phyloP scores from a whole-genome alignment of 2,329 filamentous ascomycete genomes.

The Chaetomiaceae sp. region DNA sequence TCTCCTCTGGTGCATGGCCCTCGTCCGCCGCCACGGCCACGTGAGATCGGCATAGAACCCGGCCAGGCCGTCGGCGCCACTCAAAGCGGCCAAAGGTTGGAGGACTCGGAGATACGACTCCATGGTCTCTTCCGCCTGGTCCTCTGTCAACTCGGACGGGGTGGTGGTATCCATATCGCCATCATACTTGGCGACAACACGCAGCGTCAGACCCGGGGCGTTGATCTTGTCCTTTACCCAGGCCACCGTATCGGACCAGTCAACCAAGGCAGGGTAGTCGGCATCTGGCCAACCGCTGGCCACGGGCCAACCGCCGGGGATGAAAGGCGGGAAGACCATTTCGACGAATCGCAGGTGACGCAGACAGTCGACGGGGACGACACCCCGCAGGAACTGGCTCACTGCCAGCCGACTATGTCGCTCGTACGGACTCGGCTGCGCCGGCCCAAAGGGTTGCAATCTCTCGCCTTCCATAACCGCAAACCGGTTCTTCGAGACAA shows the following conservation, averaged over 20 bases:
- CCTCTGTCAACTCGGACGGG: neutral
- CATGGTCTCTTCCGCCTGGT: neutral
- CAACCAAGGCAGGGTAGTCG: neutral
- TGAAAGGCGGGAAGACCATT: conserved; percentile 8
- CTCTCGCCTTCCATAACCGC: neutral
- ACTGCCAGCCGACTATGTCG: neutral
- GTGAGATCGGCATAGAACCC: neutral
- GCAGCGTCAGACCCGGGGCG: neutral
- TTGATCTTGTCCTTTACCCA: conserved; percentile 8
- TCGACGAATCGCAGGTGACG: conserved; percentile 1
- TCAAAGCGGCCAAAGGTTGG: neutral
- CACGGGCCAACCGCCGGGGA: no score
- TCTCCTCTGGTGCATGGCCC: neutral
- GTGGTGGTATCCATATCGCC: neutral
- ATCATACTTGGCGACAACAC: neutral
- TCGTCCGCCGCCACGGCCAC: neutral
- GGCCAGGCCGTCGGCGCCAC: neutral
- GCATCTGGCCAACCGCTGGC: neutral
- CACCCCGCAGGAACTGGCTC: conserved; percentile 3
- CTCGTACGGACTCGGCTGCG: neutral
- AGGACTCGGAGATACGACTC: neutral
- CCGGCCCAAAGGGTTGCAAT: neutral
- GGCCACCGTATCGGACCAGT: conserved; percentile 6
- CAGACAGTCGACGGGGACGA: conserved; percentile 5
- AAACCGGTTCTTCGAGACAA: conserved; percentile 17